Conservation (phyloP, 352 stramenopile genomes). For the Hyaloperonospora brassicae region DNA sequence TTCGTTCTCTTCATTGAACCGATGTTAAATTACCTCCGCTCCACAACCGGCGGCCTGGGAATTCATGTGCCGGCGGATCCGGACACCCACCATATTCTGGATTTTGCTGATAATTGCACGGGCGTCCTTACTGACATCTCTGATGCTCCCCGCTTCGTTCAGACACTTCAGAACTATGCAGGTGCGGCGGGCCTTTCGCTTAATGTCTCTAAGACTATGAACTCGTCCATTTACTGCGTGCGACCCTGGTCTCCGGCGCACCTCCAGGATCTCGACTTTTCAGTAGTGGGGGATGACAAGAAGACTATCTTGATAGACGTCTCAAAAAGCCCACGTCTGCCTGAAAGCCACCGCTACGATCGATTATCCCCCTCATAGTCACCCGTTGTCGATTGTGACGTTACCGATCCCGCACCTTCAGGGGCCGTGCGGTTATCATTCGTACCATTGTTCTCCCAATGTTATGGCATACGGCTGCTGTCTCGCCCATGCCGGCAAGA, state of each 20-base stretch:
- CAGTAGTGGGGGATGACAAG: not conserved
- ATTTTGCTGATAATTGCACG: conserved; percentile 19
- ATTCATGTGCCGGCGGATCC: not conserved
- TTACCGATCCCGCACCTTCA: not conserved
- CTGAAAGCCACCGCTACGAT: not conserved
- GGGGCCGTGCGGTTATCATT: not conserved
- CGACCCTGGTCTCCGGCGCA: not conserved
- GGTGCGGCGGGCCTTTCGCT: not conserved
- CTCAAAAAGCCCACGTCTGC: not conserved
- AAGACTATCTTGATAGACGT: not conserved
- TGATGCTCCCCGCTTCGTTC: conserved; percentile 2
- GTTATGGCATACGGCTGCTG: not conserved
- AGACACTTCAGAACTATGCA: not conserved
- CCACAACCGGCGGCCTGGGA: not conserved
- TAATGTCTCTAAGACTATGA: conserved; percentile 12
- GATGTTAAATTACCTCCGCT: conserved; percentile 8
- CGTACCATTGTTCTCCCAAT: not conserved
- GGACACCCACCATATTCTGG: conserved; percentile 1
- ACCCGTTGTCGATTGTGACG: not conserved
- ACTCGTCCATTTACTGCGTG: conserved; percentile 7
- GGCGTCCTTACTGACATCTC: conserved; percentile 3
- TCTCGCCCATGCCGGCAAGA: not conserved
- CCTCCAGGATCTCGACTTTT: not conserved
- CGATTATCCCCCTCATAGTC: not conserved
- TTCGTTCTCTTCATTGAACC: conserved; percentile 23